Base-by-base conservation (phyloP, 2,329 filamentous ascomycete species). In the Aspergillus pseudotamarii region DNA sequence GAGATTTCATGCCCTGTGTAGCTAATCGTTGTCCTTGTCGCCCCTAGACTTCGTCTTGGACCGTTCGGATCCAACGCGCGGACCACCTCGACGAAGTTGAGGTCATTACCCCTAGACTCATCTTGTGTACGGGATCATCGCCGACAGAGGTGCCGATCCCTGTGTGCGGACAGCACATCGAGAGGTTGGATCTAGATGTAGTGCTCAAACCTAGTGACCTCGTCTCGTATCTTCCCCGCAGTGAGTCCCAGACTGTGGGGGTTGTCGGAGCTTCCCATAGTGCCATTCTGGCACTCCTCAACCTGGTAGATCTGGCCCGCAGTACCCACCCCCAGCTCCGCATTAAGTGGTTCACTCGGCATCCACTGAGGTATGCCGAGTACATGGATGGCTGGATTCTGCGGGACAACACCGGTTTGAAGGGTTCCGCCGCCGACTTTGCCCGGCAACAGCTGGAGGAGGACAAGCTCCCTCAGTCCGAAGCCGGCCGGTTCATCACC, bases 351-450 rank as follows among this genome's bases (percentile, higher is more conserved):
- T 88, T 89, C 74, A 87, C 79, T 34, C 81, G 88, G n/a, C 84
- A 87, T 67, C 75, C 81, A 1, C 80, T 89, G 11, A 84, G 85
- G 28, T 90, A 89, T 66, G 88, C 88, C 19, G 83, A 86, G 69
- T 85, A 84, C 72, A 85, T 81, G 75, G 86, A 88, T 65, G 86
- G 85, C 62, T 89, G 87, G 86, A 88, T 89, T 63, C 75, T 88
- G 30, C 82, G 85, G 59, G 88, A 90, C 71, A 90, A 89, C 74
- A 89, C 87, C 0, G 88, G 88, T 3, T 79, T 90, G 32, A 89
- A 90, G 73, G 87, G 88, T 23, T 78, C 82, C 43, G 86, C 86
- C 0, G 87, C 87, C 0, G 78, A 81, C 6, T 90, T 87, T 79
- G 88, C 88, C 1, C 82, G 81, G 48, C 76, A 83, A 28, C 84